Conservation (phyloP, 139 green algal species). For the Chlamydomonas eustigma region DNA sequence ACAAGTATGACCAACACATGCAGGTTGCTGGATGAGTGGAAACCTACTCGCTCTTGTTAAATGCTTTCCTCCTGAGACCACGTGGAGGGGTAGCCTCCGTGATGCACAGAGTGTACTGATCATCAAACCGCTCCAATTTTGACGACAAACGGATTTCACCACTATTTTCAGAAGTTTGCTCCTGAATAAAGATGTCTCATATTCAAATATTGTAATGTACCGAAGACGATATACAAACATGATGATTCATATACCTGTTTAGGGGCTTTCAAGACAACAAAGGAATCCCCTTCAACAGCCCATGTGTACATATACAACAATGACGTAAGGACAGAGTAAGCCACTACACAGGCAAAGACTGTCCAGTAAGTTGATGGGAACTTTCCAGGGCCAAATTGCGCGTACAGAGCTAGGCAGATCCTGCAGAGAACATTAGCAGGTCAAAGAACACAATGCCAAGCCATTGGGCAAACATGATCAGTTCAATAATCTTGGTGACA, state of each 20-base stretch:
- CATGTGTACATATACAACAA: constrained; percentile 46
- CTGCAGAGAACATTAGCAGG: constrained; percentile 30
- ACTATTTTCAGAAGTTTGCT: background rate
- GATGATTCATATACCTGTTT: background rate
- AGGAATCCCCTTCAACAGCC: constrained; percentile 56
- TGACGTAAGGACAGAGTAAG: constrained; percentile 55
- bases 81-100: too few species aligned
- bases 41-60: too few species aligned
- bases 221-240: too few species aligned
- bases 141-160: constrained; percentile 3
- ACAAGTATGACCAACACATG: too few species aligned
- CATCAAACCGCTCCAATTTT: background rate
- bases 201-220: too few species aligned
- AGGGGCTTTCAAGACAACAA: constrained; percentile 45
- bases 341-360: constrained; percentile 55
- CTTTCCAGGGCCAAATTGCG: constrained; percentile 75
- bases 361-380: constrained; percentile 53
- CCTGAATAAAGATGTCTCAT: too few species aligned
- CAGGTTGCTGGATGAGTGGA: too few species aligned
- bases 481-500: background rate
- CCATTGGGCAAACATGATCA: background rate
- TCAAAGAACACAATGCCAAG: background rate
- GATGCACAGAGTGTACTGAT: constrained; percentile 3
- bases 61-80: too few species aligned
- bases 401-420: constrained; percentile 52